phyloP scores from a whole-genome alignment of 1,139 yeast species.

The Taiozyma sp. region DNA sequence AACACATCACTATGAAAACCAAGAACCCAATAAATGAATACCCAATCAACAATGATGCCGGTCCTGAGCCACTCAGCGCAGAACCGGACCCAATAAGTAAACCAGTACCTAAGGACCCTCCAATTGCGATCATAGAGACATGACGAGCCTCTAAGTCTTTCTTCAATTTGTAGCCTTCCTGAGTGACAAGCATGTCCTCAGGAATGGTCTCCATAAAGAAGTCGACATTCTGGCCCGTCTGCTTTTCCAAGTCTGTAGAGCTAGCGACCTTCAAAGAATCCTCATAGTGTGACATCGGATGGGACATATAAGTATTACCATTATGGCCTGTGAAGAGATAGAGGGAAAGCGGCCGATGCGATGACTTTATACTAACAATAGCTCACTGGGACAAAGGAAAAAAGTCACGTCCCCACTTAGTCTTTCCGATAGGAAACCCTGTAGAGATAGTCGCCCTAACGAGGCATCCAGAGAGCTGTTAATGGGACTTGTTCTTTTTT shows the following conservation, averaged over 20 bases:
- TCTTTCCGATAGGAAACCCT: not conserved
- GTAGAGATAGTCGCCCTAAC: not conserved
- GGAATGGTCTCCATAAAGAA: not conserved
- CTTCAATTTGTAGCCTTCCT: slow-evolving; percentile 47
- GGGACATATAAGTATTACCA: not conserved
- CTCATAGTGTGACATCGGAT: not conserved
- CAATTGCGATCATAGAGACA: slow-evolving; percentile 75
- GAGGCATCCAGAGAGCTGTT: not conserved
- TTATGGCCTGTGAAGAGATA: not conserved
- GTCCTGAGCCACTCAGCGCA: slow-evolving; percentile 67
- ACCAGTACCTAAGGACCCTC: slow-evolving; percentile 81
- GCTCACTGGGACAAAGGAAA: not conserved
- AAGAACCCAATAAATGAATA: slow-evolving; percentile 62
- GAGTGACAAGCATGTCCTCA: slow-evolving; percentile 1
- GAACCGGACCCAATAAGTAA: slow-evolving; percentile 68
- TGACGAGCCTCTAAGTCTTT: slow-evolving; percentile 63
- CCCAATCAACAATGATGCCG: slow-evolving; percentile 66
- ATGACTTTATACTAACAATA: not conserved
- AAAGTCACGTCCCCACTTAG: not conserved
- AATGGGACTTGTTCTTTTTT: not conserved
- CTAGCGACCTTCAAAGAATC: not conserved
- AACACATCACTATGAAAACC: slow-evolving; percentile 68
- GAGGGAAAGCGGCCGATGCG: not conserved
- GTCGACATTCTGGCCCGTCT: not conserved
- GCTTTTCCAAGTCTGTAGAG: not conserved